Evolutionary conservation across 768 basidiomycete species (phyloP).

Genomic region (Auricularia heimuer): DNA sequence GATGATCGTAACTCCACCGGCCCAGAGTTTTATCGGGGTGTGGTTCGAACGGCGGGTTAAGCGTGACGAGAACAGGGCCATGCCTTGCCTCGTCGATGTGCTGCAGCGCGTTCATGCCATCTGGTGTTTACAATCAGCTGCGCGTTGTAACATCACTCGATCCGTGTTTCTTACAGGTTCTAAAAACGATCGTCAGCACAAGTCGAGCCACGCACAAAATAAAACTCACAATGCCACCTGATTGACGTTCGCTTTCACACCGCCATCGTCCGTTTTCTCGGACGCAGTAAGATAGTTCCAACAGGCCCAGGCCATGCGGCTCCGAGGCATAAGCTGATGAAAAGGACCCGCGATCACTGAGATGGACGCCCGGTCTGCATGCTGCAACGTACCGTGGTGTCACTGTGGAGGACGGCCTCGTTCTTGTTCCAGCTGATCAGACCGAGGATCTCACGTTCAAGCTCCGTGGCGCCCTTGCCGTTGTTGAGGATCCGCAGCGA

Average conservation of each 20-base stretch:
- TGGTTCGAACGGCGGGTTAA: constrained; percentile 62
- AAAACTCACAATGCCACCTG: constrained; percentile 49
- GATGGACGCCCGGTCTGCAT: neutral
- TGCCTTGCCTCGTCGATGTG: constrained; percentile 44
- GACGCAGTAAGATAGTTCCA: constrained; percentile 71
- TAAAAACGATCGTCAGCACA: constrained; percentile 14
- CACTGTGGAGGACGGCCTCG: constrained; percentile 57
- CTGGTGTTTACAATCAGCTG: constrained; percentile 22
- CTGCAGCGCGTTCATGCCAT: constrained; percentile 71
- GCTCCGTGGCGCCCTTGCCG: constrained; percentile 38
- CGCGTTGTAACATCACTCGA: too few species aligned
- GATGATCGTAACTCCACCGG: constrained; percentile 57
- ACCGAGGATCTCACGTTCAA: constrained; percentile 47
- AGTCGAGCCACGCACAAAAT: neutral
- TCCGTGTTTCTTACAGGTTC: constrained; percentile 31
- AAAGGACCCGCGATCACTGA: neutral
- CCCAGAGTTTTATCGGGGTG: constrained; percentile 35
- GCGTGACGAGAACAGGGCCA: constrained; percentile 60
- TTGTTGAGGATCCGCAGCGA: constrained; percentile 39
- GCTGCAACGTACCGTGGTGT: constrained; percentile 37
- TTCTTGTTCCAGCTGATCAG: constrained; percentile 61
- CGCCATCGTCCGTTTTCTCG: constrained; percentile 24
- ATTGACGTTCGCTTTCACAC: constrained; percentile 39
- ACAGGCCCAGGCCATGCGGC: constrained; percentile 55
- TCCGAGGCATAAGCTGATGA: constrained; percentile 55